phyloP scores from a whole-genome alignment of 225 moss, liverwort and hornwort genomes.

The Bryoerythrophyllum caledonicum region DNA sequence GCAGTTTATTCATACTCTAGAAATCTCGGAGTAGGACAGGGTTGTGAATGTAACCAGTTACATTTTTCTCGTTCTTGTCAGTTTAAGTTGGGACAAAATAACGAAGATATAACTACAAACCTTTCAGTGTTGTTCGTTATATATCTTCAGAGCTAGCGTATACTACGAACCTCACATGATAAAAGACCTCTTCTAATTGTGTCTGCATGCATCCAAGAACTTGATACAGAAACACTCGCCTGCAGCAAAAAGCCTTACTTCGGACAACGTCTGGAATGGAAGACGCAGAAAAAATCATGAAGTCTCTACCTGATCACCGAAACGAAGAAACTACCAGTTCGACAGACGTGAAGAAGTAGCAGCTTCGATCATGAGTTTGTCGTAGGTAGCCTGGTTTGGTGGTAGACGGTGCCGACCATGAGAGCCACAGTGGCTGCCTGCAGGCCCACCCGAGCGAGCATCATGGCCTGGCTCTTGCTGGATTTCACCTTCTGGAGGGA shows the following conservation, averaged over 20 bases:
- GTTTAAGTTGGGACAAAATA: too few relatives aligned
- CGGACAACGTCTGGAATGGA: too few relatives aligned
- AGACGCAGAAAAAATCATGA: neutral
- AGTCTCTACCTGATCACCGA: neutral
- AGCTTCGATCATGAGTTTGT: conserved; percentile 23
- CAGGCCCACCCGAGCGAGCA: conserved; percentile 81
- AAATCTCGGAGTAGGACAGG: conserved; percentile 12
- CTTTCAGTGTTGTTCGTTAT: too few relatives aligned
- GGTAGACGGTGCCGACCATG: conserved; percentile 75
- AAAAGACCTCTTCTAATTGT: neutral
- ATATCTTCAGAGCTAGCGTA: too few relatives aligned
- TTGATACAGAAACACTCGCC: neutral
- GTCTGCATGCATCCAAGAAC: neutral
- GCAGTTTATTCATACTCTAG: conserved; percentile 12
- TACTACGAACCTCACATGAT: neutral
- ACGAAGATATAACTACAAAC: too few relatives aligned
- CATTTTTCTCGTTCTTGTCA: too few relatives aligned
- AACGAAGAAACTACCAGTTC: neutral
- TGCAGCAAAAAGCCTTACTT: conserved; percentile 17
- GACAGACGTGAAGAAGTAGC: neutral
- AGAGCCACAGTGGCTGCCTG: conserved; percentile 87
- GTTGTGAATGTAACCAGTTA: too few relatives aligned
- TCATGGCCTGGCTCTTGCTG: conserved; percentile 70
- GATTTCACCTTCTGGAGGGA: conserved; percentile 76
- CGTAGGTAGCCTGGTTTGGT: conserved; percentile 35